Conservation (phyloP, 768 basidiomycete species). For the Ephemerocybe angulata region DNA sequence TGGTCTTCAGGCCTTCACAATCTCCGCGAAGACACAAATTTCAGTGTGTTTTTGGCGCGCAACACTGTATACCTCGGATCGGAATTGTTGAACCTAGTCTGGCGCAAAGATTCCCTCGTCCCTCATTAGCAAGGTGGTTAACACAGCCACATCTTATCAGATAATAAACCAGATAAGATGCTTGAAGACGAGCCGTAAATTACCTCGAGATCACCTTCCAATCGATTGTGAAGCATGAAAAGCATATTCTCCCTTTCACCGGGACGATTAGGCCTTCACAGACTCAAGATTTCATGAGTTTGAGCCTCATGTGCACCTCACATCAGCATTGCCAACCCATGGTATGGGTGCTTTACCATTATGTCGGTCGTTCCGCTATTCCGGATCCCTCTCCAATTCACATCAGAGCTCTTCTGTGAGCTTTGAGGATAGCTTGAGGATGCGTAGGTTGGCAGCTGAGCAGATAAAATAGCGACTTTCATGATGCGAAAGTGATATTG, state of each 20-base stretch:
- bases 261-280: neutral
- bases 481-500: too few species aligned
- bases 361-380: slow-evolving; percentile 22
- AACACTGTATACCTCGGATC: too few species aligned
- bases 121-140: too few species aligned
- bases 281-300: neutral
- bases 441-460: too few species aligned
- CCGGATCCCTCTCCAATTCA: slow-evolving; percentile 16
- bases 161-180: neutral
- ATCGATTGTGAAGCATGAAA: neutral
- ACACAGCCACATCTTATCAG: slow-evolving; percentile 17
- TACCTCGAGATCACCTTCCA: neutral
- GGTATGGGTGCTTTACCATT: slow-evolving; percentile 16
- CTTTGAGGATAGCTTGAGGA: too few species aligned
- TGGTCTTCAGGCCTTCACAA: too few species aligned
- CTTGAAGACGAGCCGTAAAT: too few species aligned
- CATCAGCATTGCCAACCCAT: neutral
- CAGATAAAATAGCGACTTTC: too few species aligned
- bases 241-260: neutral
- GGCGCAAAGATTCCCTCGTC: too few species aligned
- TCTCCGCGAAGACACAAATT: too few species aligned
- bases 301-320: neutral
- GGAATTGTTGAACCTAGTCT: too few species aligned
- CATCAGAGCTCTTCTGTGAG: neutral
- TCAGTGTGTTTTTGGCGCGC: too few species aligned